Evolutionary conservation across 306 rosid species (phyloP), one percentile per base, ranked within the genome.

Genomic region (Vigna trinervia): DNA sequence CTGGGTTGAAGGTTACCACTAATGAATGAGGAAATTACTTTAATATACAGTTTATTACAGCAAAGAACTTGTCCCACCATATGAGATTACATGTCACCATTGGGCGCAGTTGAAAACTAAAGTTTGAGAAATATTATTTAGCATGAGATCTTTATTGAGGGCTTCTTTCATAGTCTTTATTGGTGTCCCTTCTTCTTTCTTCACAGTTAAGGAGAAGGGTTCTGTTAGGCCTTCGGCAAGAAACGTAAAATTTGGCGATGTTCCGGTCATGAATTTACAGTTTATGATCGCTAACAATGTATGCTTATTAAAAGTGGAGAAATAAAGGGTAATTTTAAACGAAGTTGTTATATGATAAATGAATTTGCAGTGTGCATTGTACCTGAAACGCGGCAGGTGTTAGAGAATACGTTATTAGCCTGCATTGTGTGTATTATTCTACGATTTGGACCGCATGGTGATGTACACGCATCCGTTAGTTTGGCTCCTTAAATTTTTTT

Each of bases 1-100:
- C 30, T 53, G 74, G 64, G 46, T 20, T 22, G n/a, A 76, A 52
- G 67, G 67, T 69, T 74, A 30, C 34, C 19, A 6, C 71, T n/a
- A 47, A 26, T 8, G 45, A 39, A 8, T 50, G 11, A 17, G 32
- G 22, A 17, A 32, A 13, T 61, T 63, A 65, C 53, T 23, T 63
- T 73, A 23, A 28, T 26, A 51, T 60, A 8, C 14, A 61, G 5
- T 45, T 64, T 46, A 46, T 6, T 8, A 19, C 28, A 19, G 4
- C 28, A 19, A 53, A 53, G 59, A 39, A 1, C 59, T 19, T 19
- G 9, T 6, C 13, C 13, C 59, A 7, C 9, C 10, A 3, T 4
- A 12, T 20, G 26, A 51, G 22, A 20, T 54, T 11, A 20, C 30
- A 20, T 20, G 30, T 3, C 2, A 1, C 22, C 30, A 53, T 53